phyloP scores from a whole-genome alignment of 768 basidiomycete genomes.

The Pleurotus platypus region DNA sequence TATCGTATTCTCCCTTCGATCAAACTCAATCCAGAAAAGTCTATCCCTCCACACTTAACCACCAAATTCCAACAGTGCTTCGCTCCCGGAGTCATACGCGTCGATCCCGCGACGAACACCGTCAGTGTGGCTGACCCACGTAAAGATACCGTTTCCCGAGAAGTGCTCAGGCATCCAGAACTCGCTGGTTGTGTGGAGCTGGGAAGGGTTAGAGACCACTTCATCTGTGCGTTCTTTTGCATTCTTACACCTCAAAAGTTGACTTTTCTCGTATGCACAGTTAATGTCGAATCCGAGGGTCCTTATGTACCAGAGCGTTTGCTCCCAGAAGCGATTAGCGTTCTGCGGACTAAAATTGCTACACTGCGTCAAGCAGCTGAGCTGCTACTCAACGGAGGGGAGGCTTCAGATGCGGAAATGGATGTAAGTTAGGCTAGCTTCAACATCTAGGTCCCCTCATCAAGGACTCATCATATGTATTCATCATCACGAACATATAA shows the following conservation, averaged over 20 bases:
- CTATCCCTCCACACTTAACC: slow-evolving; percentile 71
- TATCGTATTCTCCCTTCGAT: slow-evolving; percentile 92
- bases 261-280: slow-evolving; percentile 31
- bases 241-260: neutral
- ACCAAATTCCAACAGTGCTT: slow-evolving; percentile 88
- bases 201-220: slow-evolving; percentile 84
- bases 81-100: slow-evolving; percentile 72
- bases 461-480: too few relatives aligned
- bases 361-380: slow-evolving; percentile 57
- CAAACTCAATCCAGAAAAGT: slow-evolving; percentile 51
- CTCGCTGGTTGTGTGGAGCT: slow-evolving; percentile 83
- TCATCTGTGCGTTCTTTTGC: slow-evolving; percentile 67
- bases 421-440: slow-evolving; percentile 16
- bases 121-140: slow-evolving; percentile 62
- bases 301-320: slow-evolving; percentile 83
- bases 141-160: slow-evolving; percentile 86
- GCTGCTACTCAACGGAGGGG: slow-evolving; percentile 43
- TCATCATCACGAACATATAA: too few relatives aligned
- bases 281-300: slow-evolving; percentile 89
- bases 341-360: slow-evolving; percentile 79
- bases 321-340: slow-evolving; percentile 72
- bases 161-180: slow-evolving; percentile 90
- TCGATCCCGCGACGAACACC: slow-evolving; percentile 52
- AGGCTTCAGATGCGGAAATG: slow-evolving; percentile 53
- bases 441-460: too few relatives aligned